phyloP scores from a whole-genome alignment of 2,329 filamentous ascomycete genomes.

The Knufia fluminis region DNA sequence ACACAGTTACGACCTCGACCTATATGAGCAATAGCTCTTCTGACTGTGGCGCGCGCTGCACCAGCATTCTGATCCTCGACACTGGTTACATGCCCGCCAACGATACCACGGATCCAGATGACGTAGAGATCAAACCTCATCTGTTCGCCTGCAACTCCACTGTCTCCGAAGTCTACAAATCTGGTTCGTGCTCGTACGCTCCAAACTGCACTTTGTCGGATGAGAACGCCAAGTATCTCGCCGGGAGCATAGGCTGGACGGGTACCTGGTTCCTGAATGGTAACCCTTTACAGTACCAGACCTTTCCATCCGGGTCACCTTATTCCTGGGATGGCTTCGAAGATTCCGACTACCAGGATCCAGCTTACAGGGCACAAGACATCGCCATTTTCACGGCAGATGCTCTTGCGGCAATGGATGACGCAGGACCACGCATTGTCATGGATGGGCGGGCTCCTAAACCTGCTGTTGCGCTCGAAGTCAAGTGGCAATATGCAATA shows the following conservation, averaged over 20 bases:
- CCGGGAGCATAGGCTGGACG: constrained; percentile 20
- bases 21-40: constrained; percentile 8
- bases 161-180: constrained; percentile 11
- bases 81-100: constrained; percentile 15
- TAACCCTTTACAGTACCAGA: constrained; percentile 5
- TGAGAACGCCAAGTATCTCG: constrained; percentile 16
- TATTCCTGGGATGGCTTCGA: constrained; percentile 2
- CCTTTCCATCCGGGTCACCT: constrained; percentile 1
- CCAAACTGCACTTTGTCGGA: constrained; percentile 10
- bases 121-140: constrained; percentile 8
- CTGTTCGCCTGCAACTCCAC: constrained; percentile 20
- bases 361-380: constrained; percentile 7
- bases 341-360: not conserved
- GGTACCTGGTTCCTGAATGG: constrained; percentile 7
- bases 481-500: constrained; percentile 41
- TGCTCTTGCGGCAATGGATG: constrained; percentile 21
- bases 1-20: not conserved
- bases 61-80: constrained; percentile 17
- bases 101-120: constrained; percentile 8
- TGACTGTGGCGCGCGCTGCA: constrained; percentile 19
- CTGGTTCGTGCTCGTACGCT: not conserved
- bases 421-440: constrained; percentile 33
- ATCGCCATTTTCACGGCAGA: constrained; percentile 19
- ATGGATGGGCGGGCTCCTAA: constrained; percentile 78
- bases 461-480: constrained; percentile 76